Evolutionary conservation across 345 rosid genomes (phyloP).

Genomic region (Linum trigynum): DNA sequence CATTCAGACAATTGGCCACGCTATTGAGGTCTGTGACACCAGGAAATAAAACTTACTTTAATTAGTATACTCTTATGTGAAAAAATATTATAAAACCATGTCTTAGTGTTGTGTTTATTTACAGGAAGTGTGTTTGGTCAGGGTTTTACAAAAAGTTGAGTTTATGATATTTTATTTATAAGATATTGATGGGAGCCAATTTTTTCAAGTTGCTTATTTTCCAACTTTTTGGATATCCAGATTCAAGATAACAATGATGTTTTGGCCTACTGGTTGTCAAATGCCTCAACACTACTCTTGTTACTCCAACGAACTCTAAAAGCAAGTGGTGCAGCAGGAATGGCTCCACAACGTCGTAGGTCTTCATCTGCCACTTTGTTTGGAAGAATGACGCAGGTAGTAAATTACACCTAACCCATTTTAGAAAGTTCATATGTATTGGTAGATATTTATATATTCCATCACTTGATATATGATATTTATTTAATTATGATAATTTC

Average conservation of each 20-base stretch:
- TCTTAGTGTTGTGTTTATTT: neutral
- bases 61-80: neutral
- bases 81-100: neutral
- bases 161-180: too few relatives aligned
- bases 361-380: constrained; percentile 35
- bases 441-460: constrained; percentile 3
- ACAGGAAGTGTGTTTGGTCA: constrained; percentile 1
- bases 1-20: constrained; percentile 38
- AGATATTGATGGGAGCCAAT: too few relatives aligned
- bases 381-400: constrained; percentile 42
- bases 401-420: constrained; percentile 14
- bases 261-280: constrained; percentile 58
- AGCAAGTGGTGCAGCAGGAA: constrained; percentile 36
- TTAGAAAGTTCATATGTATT: neutral
- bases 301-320: constrained; percentile 52
- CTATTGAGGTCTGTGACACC: constrained; percentile 33
- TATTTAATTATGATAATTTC: constrained; percentile 13
- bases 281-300: constrained; percentile 49
- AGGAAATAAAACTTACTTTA: neutral
- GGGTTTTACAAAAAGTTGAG: too few relatives aligned
- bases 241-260: constrained; percentile 39
- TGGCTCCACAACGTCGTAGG: constrained; percentile 33
- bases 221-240: constrained; percentile 16
- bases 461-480: constrained; percentile 30
- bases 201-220: neutral